A percentile compares a stretch with the other conserved stretches of the same genome.
phyloP scores from a whole-genome alignment of 2,329 filamentous ascomycete genomes.

The Penicillium crustosum region DNA sequence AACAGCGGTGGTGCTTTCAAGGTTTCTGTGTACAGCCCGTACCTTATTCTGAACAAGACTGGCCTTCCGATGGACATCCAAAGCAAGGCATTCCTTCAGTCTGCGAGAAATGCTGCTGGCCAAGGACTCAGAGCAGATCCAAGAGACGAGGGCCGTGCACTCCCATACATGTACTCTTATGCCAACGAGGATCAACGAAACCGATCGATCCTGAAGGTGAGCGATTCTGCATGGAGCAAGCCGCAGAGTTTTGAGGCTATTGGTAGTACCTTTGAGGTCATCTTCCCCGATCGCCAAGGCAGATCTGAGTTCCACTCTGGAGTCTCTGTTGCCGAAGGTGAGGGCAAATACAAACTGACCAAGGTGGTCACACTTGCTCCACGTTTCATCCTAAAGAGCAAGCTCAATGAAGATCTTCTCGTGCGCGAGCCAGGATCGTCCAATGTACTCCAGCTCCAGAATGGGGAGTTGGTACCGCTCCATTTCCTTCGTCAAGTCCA shows the following conservation, averaged over 20 bases:
- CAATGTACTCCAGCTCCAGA: slow-evolving; percentile 73
- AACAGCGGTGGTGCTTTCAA: slow-evolving; percentile 95
- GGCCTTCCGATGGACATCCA: slow-evolving; percentile 84
- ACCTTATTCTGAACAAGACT: slow-evolving; percentile 93
- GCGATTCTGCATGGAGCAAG: slow-evolving; percentile 92
- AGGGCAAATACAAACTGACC: slow-evolving; percentile 96
- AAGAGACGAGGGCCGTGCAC: slow-evolving; percentile 58
- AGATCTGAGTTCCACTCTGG: slow-evolving; percentile 86
- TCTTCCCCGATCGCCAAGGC: slow-evolving; percentile 70
- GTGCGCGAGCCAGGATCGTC: slow-evolving; percentile 91
- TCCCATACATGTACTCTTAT: slow-evolving; percentile 96
- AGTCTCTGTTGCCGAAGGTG: slow-evolving; percentile 82
- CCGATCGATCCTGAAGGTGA: slow-evolving; percentile 80
- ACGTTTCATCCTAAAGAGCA: slow-evolving; percentile 91
- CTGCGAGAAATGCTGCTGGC: slow-evolving; percentile 78
- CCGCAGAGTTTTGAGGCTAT: slow-evolving; percentile 98
- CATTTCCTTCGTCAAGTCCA: slow-evolving; percentile 83
- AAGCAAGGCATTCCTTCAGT: slow-evolving; percentile 84
- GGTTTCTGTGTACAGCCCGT: slow-evolving; percentile 91
- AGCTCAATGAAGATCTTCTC: slow-evolving; percentile 81
- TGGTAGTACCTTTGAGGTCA: slow-evolving; percentile 84
- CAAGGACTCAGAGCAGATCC: slow-evolving; percentile 64
- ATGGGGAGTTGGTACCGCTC: slow-evolving; percentile 78
- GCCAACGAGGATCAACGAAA: slow-evolving; percentile 86
- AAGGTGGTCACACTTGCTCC: slow-evolving; percentile 93